Conservation (phyloP, 2,329 filamentous ascomycete species). For the Botryosphaeria dothidea region DNA sequence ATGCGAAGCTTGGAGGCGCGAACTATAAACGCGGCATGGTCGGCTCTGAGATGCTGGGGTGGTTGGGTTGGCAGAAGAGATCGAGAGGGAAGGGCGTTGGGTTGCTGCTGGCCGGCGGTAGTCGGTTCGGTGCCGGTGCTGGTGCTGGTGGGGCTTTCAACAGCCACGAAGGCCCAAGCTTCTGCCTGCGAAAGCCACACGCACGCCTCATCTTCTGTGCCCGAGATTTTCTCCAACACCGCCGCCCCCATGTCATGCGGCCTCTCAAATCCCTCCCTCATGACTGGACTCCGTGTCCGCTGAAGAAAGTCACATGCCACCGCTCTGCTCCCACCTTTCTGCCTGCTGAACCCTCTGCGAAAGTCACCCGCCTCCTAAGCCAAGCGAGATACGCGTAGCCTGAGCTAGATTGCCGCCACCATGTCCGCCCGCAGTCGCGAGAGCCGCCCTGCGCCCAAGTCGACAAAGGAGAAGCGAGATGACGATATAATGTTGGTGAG, state of each 20-base stretch:
- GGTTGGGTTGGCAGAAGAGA: not conserved
- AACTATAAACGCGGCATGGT: constrained; percentile 14
- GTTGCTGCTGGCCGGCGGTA: not conserved
- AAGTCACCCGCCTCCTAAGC: not conserved
- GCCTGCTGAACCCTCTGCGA: not conserved
- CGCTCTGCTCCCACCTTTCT: not conserved
- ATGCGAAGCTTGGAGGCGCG: not conserved
- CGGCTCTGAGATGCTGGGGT: not conserved
- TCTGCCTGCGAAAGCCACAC: not conserved
- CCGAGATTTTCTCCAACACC: constrained; percentile 8
- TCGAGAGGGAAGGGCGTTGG: not conserved
- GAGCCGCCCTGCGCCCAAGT: constrained; percentile 18
- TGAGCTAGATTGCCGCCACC: not conserved
- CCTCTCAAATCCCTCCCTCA: not conserved
- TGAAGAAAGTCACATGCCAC: not conserved
- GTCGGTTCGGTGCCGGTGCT: no score
- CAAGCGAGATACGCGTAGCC: constrained; percentile 9
- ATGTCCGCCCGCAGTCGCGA: not conserved
- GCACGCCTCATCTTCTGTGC: not conserved
- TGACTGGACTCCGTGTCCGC: not conserved
- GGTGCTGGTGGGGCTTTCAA: constrained; percentile 1
- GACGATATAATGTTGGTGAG: constrained; percentile 36
- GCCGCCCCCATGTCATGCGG: not conserved
- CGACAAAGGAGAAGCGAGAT: constrained; percentile 26
- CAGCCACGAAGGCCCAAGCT: constrained; percentile 2